phyloP scores from a whole-genome alignment of 352 stramenopile species.

The Saprolegnia parasitica region DNA sequence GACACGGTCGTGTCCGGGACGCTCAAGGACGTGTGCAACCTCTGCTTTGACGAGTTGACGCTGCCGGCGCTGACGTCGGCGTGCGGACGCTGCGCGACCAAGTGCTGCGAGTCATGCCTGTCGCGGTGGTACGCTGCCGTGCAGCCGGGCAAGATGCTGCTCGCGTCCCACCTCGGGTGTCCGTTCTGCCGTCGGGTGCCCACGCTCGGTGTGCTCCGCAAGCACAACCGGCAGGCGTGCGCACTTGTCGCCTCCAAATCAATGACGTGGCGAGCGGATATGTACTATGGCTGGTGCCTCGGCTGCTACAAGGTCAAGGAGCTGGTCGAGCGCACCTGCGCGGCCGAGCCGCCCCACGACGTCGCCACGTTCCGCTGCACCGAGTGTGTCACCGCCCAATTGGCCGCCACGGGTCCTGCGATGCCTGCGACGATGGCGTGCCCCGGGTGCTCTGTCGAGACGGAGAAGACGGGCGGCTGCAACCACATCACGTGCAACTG shows the following conservation, averaged over 20 bases:
- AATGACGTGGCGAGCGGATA: not conserved
- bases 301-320: conserved; percentile 15
- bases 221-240: conserved; percentile 12
- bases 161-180: not conserved
- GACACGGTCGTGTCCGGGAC: not conserved
- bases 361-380: not conserved
- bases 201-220: conserved; percentile 16
- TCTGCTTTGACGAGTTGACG: conserved; percentile 20
- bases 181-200: conserved; percentile 16
- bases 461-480: conserved; percentile 8
- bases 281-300: conserved; percentile 27
- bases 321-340: conserved; percentile 5
- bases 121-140: conserved; percentile 5
- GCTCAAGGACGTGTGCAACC: conserved; percentile 11
- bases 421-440: not conserved
- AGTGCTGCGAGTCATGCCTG: conserved; percentile 11
- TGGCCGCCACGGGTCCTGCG: not conserved
- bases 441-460: not conserved
- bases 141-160: conserved; percentile 2
- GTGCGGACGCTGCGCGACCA: conserved; percentile 14
- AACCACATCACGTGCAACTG: conserved; percentile 27
- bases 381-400: not conserved
- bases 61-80: not conserved
- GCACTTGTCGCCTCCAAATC: not conserved
- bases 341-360: not conserved